Base-by-base conservation (phyloP, 1,284 basidiomycete species). In the Athelia psychrophila region DNA sequence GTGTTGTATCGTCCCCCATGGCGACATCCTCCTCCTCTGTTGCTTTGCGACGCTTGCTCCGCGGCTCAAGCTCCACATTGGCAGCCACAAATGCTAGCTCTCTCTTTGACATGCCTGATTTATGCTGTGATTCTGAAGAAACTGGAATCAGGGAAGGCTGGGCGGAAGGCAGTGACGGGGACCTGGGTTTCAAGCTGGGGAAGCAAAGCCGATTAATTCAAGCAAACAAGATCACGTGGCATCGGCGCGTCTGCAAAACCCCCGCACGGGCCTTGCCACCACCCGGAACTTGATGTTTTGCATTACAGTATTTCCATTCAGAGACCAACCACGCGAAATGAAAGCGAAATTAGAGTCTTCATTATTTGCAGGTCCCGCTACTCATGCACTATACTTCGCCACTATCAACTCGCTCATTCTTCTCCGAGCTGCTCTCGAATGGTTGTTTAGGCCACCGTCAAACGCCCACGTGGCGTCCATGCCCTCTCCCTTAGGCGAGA, bases 361-460 rank as follows among this genome's bases (percentile, higher is more conserved):
- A n/a, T n/a, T n/a, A n/a, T n/a, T n/a, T n/a, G n/a, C n/a, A n/a
- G n/a, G n/a, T 16, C 18, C 16, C 5, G 40, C 22, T 5, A 10
- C 23, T 54, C 30, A 49, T 25, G 22, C 13, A 3, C 20, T 59
- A 51, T 79, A 57, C 50, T 62, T 72, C 15, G 83, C 83, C 2
- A 84, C 64, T 45, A 75, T 63, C 22, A 81, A 60, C 56, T 76
- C 74, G 51, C 66, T 64, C 79, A 88, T 78, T 48, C 75, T 71
- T 56, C 73, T 74, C 57, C 72, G 78, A 15, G 86, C 86, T 1
- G 81, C 78, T 22, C 77, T 74, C 19, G 84, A 83, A 60, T 91
- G 88, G 51, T 81, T 82, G 63, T 91, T 91, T 61, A 89, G 68
- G 13, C 86, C 86, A 13, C 87, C 87, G 50, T 78, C 72, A 68